Base-by-base conservation (phyloP, 2,329 filamentous ascomycete species). In the Exophiala sp. region DNA sequence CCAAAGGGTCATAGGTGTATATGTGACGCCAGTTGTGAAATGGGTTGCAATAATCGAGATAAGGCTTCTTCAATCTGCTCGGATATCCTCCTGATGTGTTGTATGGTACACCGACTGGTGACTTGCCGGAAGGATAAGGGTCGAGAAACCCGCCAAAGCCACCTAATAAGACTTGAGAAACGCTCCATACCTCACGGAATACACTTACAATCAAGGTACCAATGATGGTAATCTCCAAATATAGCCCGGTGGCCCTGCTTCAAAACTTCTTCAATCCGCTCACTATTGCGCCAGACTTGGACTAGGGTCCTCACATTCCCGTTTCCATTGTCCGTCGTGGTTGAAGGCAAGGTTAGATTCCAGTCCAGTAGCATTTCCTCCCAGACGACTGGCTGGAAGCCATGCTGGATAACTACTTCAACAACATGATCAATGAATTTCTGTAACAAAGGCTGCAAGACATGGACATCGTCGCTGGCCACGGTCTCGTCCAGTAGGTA, bases 321-420 rank as follows among this genome's bases (percentile, higher is more conserved):
- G 16, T 40, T 14, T 11, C 13, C 32, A 11, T 39, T 24, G 24
- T 10, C 24, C 24, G 10, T 5, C 6, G 6, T 21, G 60, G 89
- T 82, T 11, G 76, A 66, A 2, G 81, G 81, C 4, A 95, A 70
- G 0, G 78, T 85, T 39, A 93, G 70, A 63, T 90, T 86, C 84
- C 87, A 95, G 19, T 82, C 74, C 8, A 86, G 72, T 1, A 88
- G 73, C 75, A 93, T 88, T 67, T 95, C 89, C 66, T 95, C 88
- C 89, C 89, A 95, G 1, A 90, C 86, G 18, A 95, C 72, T 0
- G 88, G 87, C 3, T 76, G 78, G 44, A 95, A 69, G 3, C 83
- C 83, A 4, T 77, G 73, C 37, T 75, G 69, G 39, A 80, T 73
- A 34, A 93, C 73, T 39, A 82, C 79, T 23, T 68, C 73, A 65